Percentiles rank a stretch among this genome's conserved stretches.
Evolutionary conservation across 257 asterid genomes (phyloP).

Genomic region (Solanum verrucosum): DNA sequence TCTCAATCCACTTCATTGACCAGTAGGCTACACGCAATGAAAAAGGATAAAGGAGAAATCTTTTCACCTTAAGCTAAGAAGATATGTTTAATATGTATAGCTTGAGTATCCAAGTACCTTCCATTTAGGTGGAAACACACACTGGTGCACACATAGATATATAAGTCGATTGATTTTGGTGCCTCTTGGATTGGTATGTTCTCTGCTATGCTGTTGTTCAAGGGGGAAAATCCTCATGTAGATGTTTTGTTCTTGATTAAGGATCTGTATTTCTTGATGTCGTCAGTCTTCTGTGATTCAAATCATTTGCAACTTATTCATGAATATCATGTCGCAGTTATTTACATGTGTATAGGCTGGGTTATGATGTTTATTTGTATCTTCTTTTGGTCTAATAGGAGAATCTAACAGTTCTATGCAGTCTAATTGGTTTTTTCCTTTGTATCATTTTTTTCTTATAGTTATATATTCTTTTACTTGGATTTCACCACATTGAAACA

Average conservation of each 20-base stretch:
- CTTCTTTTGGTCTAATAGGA: background rate
- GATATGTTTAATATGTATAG: background rate
- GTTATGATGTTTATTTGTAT: background rate
- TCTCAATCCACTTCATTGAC: background rate
- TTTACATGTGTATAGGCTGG: background rate
- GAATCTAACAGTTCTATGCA: background rate
- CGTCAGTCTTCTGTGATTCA: background rate
- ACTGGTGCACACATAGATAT: background rate
- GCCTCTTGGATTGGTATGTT: background rate
- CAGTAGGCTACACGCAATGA: background rate
- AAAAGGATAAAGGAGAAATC: background rate
- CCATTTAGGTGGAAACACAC: background rate
- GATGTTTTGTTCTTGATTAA: background rate
- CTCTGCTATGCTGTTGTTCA: background rate
- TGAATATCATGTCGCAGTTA: background rate
- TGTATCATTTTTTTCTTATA: background rate
- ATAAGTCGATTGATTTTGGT: background rate
- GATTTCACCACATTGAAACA: background rate
- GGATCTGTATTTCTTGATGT: background rate
- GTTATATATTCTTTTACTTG: background rate
- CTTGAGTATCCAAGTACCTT: background rate
- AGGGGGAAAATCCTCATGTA: background rate
- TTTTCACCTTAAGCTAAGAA: background rate
- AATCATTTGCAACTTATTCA: background rate
- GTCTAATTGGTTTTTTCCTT: background rate